These are phyloP conservation scores for Chamaecyparis obtusa DNA, from an alignment of 75 land plant species.

Conservation along the genomic window DNA sequence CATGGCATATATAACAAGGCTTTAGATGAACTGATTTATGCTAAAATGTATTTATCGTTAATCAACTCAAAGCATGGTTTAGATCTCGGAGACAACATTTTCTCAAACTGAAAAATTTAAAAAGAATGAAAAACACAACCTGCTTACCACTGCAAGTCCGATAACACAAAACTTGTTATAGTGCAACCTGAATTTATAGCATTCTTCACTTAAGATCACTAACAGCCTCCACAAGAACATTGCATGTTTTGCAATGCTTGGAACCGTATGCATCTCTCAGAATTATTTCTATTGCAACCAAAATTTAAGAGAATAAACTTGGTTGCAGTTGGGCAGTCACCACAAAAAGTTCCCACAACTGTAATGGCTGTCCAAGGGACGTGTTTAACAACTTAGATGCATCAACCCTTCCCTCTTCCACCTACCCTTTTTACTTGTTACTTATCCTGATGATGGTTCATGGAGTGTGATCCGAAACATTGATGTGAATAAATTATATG, in stretches of 20 bases:
- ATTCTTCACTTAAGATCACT: neutral
- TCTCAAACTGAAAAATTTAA: neutral
- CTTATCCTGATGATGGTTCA: too few relatives aligned
- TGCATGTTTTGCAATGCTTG: neutral
- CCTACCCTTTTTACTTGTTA: too few relatives aligned
- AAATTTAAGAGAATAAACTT: constrained; percentile 7
- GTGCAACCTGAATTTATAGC: neutral
- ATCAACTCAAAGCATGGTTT: neutral
- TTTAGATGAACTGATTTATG: neutral
- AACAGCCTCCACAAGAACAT: neutral
- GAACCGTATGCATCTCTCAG: neutral
- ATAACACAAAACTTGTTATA: neutral
- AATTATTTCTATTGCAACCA: neutral
- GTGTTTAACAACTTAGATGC: neutral
- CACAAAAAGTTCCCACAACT: constrained; percentile 8
- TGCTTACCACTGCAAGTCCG: neutral
- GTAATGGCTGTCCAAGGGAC: constrained; percentile 2
- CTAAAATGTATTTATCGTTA: neutral
- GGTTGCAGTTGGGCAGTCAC: constrained; percentile 9
- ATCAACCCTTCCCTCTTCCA: neutral
- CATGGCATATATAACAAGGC: neutral
- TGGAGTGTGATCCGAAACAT: too few relatives aligned
- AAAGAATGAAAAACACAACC: neutral
- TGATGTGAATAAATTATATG: too few relatives aligned
- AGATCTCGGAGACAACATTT: neutral